phyloP scores from a whole-genome alignment of 2,329 filamentous ascomycete genomes.

The Tolypocladium endophyticum region DNA sequence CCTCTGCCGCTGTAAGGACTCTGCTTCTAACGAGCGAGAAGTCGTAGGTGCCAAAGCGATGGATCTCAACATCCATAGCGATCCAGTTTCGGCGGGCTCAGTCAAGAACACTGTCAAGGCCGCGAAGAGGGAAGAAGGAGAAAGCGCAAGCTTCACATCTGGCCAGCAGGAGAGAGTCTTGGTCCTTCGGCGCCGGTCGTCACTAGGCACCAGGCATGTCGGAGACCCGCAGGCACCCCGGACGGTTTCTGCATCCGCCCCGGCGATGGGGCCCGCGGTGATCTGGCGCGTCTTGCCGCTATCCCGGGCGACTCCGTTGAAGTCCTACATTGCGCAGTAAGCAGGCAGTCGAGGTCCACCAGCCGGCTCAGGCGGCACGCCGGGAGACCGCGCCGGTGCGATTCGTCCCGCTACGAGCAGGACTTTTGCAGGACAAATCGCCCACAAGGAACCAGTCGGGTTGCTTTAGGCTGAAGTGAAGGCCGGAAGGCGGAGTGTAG shows the following conservation, averaged over 20 bases:
- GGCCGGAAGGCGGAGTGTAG: neutral
- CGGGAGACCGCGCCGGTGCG: neutral
- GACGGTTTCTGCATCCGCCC: neutral
- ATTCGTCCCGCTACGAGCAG: neutral
- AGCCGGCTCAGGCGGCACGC: neutral
- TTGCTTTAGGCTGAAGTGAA: neutral
- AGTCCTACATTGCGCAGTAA: too few relatives aligned
- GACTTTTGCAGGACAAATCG: neutral
- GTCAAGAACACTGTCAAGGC: neutral
- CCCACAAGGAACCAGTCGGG: neutral
- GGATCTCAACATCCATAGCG: constrained; percentile 19
- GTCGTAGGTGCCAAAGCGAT: constrained; percentile 17
- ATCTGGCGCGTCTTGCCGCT: neutral
- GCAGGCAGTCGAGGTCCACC: neutral
- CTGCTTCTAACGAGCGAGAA: constrained; percentile 15
- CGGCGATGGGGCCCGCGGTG: neutral
- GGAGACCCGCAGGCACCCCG: neutral
- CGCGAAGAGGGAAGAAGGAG: neutral
- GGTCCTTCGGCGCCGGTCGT: neutral
- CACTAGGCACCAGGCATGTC: neutral
- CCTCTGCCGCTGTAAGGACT: neutral
- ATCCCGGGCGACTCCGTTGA: too few relatives aligned
- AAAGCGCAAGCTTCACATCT: neutral
- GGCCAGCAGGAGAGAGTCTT: neutral
- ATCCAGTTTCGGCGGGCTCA: neutral